Conservation (phyloP, 768 basidiomycete genomes). For the Pleurotus citrinopileatus region DNA sequence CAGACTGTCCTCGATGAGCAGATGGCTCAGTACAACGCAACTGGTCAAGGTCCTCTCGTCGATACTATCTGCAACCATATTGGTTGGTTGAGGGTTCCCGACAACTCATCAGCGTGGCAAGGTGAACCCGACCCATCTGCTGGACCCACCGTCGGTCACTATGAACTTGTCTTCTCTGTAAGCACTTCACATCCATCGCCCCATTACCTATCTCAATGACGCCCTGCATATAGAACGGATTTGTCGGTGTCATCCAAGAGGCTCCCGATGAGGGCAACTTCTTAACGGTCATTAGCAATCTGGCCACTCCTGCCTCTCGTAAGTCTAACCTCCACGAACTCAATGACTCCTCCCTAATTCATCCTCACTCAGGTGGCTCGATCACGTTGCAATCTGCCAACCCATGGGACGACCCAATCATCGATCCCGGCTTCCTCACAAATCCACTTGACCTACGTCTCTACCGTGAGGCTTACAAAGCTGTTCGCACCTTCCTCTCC, state of each 20-base stretch:
- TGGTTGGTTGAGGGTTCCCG: conserved; percentile 26
- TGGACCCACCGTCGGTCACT: conserved; percentile 26
- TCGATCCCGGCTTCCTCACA: conserved; percentile 42
- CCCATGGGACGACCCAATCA: conserved; percentile 36
- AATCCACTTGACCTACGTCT: conserved; percentile 17
- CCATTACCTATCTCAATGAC: not conserved
- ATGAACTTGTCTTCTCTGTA: conserved; percentile 26
- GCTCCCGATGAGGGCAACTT: conserved; percentile 18
- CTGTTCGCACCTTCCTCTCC: conserved; percentile 13
- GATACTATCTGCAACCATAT: conserved; percentile 19
- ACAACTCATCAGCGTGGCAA: conserved; percentile 14
- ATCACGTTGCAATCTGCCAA: conserved; percentile 31
- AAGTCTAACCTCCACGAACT: not conserved
- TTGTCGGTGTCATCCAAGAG: conserved; percentile 11
- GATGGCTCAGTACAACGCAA: conserved; percentile 19
- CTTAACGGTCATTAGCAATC: conserved; percentile 17
- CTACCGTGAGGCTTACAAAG: conserved; percentile 15
- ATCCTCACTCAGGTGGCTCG: conserved; percentile 18
- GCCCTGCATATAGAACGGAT: conserved; percentile 13
- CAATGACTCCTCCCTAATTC: not conserved
- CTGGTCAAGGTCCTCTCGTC: conserved; percentile 23
- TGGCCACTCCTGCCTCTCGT: conserved; percentile 25
- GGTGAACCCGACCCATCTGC: conserved; percentile 25
- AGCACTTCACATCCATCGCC: conserved; percentile 1
- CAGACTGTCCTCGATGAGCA: conserved; percentile 10